These are phyloP conservation scores for Phytophthora tubulina DNA, from an alignment of 352 stramenopile genomes.

Conservation along the genomic window DNA sequence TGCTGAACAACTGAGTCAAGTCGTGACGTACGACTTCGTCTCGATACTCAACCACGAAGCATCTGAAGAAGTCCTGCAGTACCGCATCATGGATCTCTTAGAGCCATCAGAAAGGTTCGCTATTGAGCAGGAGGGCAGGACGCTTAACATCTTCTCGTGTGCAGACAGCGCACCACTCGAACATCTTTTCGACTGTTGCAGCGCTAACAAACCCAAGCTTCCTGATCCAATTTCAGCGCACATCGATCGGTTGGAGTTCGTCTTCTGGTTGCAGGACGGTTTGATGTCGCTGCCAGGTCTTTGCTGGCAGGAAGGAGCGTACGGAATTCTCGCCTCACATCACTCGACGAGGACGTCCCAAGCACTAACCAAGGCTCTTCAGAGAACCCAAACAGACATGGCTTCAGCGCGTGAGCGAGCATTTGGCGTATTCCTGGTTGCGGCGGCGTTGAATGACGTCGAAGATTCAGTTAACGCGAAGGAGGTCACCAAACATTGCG, in stretches of 20 bases:
- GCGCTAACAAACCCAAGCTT: not conserved
- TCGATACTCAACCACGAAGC: slow-evolving; percentile 11
- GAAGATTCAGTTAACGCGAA: slow-evolving; percentile 34
- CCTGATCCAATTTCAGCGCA: slow-evolving; percentile 5
- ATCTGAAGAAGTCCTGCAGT: not conserved
- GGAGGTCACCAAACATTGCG: slow-evolving; percentile 36
- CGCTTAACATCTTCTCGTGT: slow-evolving; percentile 51
- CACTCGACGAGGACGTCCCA: slow-evolving; percentile 21
- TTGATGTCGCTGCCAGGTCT: slow-evolving; percentile 32
- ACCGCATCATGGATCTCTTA: slow-evolving; percentile 39
- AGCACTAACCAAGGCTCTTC: slow-evolving; percentile 36
- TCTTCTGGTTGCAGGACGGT: slow-evolving; percentile 32
- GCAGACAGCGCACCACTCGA: slow-evolving; percentile 28
- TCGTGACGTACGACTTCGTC: slow-evolving; percentile 38
- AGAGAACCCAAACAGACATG: slow-evolving; percentile 8
- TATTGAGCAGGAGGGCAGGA: slow-evolving; percentile 33
- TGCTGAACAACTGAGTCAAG: slow-evolving; percentile 11
- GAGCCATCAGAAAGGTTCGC: slow-evolving; percentile 27
- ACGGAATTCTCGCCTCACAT: slow-evolving; percentile 53
- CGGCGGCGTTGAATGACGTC: slow-evolving; percentile 45
- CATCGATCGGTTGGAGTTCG: slow-evolving; percentile 46
- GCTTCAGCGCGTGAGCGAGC: slow-evolving; percentile 14
- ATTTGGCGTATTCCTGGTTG: slow-evolving; percentile 47
- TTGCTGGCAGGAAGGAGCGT: slow-evolving; percentile 49
- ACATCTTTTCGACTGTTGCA: slow-evolving; percentile 16